These are phyloP conservation scores for Aspergillus nomiae DNA, from an alignment of 2,329 filamentous ascomycete genomes.

Conservation along the genomic window DNA sequence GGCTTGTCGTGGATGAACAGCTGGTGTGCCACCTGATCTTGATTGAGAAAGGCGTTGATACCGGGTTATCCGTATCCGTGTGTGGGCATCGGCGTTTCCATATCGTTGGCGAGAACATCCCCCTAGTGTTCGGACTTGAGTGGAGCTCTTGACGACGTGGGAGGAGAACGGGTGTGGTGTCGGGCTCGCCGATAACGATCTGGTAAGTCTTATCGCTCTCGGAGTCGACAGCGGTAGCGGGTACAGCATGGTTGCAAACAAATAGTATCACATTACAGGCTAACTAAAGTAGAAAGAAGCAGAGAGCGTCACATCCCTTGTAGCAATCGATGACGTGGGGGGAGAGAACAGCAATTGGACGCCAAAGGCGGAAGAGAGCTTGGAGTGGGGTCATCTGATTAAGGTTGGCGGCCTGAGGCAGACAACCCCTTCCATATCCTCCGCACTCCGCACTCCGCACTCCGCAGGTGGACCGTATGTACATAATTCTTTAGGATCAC, in stretches of 20 bases:
- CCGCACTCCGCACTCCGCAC: no score
- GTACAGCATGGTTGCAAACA: background rate
- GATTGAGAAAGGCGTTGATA: constrained; percentile 3
- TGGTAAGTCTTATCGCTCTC: background rate
- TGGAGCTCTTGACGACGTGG: background rate
- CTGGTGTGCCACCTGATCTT: background rate
- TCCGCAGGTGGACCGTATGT: no score
- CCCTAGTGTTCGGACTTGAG: constrained; percentile 15
- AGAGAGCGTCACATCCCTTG: background rate
- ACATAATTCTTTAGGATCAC: no score
- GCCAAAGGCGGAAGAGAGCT: background rate
- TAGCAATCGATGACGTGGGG: background rate
- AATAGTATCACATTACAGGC: background rate
- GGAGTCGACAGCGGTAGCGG: background rate
- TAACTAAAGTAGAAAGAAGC: background rate
- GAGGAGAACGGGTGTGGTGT: constrained; percentile 1
- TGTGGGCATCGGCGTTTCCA: background rate
- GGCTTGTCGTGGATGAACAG: constrained; percentile 2
- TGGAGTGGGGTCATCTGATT: background rate
- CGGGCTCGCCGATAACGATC: background rate
- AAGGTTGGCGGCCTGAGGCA: background rate
- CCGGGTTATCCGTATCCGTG: constrained; percentile 6
- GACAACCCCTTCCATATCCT: background rate
- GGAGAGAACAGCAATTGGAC: background rate
- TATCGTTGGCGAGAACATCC: constrained; percentile 6